Evolutionary conservation across 2,329 filamentous ascomycete species (phyloP), one percentile per base, ranked within the genome.

Genomic region (Arthrinium puccinioides): DNA sequence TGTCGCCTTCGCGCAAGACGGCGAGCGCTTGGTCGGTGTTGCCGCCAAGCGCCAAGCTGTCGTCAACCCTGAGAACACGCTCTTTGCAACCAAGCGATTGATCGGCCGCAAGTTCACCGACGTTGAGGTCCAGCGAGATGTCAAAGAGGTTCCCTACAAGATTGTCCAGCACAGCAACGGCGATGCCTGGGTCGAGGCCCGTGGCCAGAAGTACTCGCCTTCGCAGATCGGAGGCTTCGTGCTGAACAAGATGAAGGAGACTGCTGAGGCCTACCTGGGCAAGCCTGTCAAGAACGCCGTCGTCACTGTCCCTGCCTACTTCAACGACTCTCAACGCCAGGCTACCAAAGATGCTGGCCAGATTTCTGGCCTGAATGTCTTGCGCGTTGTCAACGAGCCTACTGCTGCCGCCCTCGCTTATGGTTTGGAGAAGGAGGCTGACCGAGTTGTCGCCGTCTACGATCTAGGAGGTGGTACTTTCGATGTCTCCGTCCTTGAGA

Each of bases 231-330:
- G 90, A 77, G 90, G 89, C 59, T 95, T 96, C 66, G 76, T 96
- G 50, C 79, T 97, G 55, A 83, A 88, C 66, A 96, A 97, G 80
- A 96, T 96, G 90, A 96, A 94, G 81, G 90, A 96, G 76, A 97
- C 90, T 36, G 90, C 90, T 49, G 89, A 96, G 74, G 74, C 84
- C 45, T 95, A 94, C 71, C 79, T 95, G 49, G 80, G 84, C 69
- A 94, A 88, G 74, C 79, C 79, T 43, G 70, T 94, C 57, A 92
- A 94, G 79, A 95, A 97, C 62, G 90, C 88, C 54, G 90, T 97
- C 44, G 90, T 97, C 53, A 97, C 90, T 44, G 89, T 96, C 25
- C 89, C 89, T 46, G 89, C 89, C 55, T 97, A 97, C 77, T 97
- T 97, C 79, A 97, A 97, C 69, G 89, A 97, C 68, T 89, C 87